Conservation (phyloP, 176 grass and related monocot species). For the Oryza australiensis region DNA sequence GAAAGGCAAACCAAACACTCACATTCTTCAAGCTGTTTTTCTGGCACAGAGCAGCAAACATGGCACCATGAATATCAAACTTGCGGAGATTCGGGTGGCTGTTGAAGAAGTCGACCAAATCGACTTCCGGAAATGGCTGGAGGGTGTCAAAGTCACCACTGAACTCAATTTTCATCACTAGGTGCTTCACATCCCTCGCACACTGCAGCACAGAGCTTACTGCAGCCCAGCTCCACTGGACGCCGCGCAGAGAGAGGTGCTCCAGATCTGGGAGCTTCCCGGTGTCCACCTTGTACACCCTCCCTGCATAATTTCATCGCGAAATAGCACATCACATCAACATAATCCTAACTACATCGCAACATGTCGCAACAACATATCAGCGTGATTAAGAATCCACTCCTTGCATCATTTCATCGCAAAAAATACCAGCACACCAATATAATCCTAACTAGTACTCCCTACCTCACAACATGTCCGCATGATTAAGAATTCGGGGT, state of each 20-base stretch:
- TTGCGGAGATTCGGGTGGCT: slow-evolving; percentile 67
- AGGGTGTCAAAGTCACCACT: slow-evolving; percentile 77
- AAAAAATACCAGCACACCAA: too few relatives aligned
- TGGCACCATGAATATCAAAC: slow-evolving; percentile 94
- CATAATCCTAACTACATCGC: not conserved
- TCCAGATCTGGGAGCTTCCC: slow-evolving; percentile 78
- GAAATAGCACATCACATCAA: not conserved
- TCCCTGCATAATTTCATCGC: slow-evolving; percentile 47
- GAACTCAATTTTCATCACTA: slow-evolving; percentile 97
- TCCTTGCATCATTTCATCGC: too few relatives aligned
- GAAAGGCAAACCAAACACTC: slow-evolving; percentile 18
- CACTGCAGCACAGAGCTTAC: slow-evolving; percentile 65
- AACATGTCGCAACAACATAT: not conserved
- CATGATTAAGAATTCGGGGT: not conserved
- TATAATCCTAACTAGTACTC: too few relatives aligned
- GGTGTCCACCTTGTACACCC: slow-evolving; percentile 69
- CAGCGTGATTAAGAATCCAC: not conserved
- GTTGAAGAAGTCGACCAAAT: slow-evolving; percentile 90
- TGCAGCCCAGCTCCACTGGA: slow-evolving; percentile 90
- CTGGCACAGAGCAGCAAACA: slow-evolving; percentile 94
- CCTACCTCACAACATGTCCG: not conserved
- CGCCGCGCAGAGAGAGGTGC: slow-evolving; percentile 63
- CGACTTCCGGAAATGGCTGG: slow-evolving; percentile 83
- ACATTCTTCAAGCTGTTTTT: slow-evolving; percentile 93
- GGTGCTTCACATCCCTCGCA: slow-evolving; percentile 71